Percentiles rank a stretch among this genome's conserved stretches.
These are phyloP conservation scores for Fusarium sp. DNA, from an alignment of 2,329 filamentous ascomycete genomes.

Conservation along the genomic window DNA sequence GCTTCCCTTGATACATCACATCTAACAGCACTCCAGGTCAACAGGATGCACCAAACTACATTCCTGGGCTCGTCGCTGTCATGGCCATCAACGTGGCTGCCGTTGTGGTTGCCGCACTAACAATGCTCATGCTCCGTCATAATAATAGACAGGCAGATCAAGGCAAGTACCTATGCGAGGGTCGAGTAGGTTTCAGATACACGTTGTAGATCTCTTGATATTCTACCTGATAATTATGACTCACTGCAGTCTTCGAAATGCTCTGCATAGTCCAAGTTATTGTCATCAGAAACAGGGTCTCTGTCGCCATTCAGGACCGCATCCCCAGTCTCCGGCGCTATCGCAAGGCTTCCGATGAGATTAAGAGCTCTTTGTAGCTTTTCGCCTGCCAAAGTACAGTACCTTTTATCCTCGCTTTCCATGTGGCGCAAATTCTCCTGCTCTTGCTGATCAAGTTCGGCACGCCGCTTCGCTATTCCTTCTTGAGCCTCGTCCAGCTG, in stretches of 20 bases:
- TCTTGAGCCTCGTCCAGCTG: neutral
- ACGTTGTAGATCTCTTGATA: neutral
- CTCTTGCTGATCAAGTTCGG: neutral
- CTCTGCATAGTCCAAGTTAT: fast-evolving
- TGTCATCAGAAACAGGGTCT: fast-evolving
- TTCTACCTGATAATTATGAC: fast-evolving
- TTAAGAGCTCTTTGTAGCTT: fast-evolving
- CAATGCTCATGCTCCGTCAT: constrained; percentile 13
- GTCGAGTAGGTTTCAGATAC: constrained; percentile 13
- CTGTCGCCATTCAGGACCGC: fast-evolving
- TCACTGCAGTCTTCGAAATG: neutral
- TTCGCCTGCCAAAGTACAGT: fast-evolving
- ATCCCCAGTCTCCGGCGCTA: fast-evolving
- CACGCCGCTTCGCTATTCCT: neutral
- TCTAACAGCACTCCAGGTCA: neutral
- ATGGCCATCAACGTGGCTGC: constrained; percentile 23
- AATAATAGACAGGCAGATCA: neutral
- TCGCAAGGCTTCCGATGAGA: fast-evolving
- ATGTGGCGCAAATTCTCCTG: neutral
- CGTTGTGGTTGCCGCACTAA: neutral
- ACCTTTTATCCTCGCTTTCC: neutral
- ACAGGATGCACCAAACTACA: constrained; percentile 26
- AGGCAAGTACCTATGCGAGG: neutral
- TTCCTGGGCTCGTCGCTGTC: constrained; percentile 14
- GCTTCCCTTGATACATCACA: fast-evolving